phyloP scores from a whole-genome alignment of 2,329 filamentous ascomycete genomes.

The Exophiala aquamarina region DNA sequence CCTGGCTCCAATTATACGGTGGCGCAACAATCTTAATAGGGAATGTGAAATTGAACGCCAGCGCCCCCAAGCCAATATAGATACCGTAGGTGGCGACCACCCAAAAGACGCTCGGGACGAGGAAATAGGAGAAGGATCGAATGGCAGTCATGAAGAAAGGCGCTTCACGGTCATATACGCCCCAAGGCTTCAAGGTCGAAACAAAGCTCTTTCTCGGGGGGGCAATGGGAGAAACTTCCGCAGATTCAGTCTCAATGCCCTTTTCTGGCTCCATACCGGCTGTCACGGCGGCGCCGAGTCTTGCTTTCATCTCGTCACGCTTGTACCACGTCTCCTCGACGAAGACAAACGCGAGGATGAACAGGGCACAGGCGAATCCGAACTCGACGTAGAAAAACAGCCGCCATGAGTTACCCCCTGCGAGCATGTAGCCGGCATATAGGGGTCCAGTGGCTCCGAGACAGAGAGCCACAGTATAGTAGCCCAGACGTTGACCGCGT shows the following conservation, averaged over 20 bases:
- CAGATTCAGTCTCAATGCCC: slow-evolving; percentile 32
- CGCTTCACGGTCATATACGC: slow-evolving; percentile 42
- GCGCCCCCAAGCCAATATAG: slow-evolving; percentile 50
- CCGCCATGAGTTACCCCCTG: slow-evolving; percentile 58
- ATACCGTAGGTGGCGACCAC: slow-evolving; percentile 52
- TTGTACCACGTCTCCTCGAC: slow-evolving; percentile 61
- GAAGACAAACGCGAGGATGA: slow-evolving; percentile 55
- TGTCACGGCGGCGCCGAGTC: slow-evolving; percentile 10
- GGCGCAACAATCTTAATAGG: slow-evolving; percentile 45
- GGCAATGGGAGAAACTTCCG: slow-evolving; percentile 27
- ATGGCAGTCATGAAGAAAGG: slow-evolving; percentile 48
- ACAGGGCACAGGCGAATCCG: slow-evolving; percentile 49
- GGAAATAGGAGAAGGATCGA: slow-evolving; percentile 49
- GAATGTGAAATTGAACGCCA: slow-evolving; percentile 53
- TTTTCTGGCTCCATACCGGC: slow-evolving; percentile 13
- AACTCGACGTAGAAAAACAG: slow-evolving; percentile 63
- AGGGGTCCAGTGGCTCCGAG: slow-evolving; percentile 46
- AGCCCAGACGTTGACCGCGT: slow-evolving; percentile 53
- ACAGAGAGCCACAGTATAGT: slow-evolving; percentile 52
- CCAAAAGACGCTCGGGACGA: slow-evolving; percentile 52
- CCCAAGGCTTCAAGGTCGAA: slow-evolving; percentile 46
- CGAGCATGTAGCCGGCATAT: slow-evolving; percentile 62
- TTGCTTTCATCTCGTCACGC: slow-evolving; percentile 19
- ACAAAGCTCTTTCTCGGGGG: slow-evolving; percentile 44
- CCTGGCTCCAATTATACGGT: slow-evolving; percentile 38